Percentiles rank a stretch among this genome's conserved stretches.
Conservation (phyloP, 2,329 filamentous ascomycete genomes). For the Hortaea sp. region DNA sequence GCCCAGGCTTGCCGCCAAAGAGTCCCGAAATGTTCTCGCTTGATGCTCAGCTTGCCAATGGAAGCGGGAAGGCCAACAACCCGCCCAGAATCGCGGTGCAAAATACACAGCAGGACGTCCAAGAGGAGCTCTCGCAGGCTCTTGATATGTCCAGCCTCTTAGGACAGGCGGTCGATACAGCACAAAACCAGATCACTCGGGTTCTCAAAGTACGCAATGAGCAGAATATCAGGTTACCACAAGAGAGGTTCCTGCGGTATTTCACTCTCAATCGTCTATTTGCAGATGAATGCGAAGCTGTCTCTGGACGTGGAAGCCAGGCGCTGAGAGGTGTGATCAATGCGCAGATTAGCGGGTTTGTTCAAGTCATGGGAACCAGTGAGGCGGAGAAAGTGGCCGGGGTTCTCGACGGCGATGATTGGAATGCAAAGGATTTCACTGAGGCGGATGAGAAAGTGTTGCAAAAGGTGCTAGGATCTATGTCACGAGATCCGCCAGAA, state of each 20-base stretch:
- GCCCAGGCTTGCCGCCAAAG: constrained; percentile 8
- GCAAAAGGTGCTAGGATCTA: constrained; percentile 56
- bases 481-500: constrained; percentile 56
- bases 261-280: constrained; percentile 75
- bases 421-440: constrained; percentile 67
- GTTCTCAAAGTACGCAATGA: constrained; percentile 68
- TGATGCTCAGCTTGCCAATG: constrained; percentile 29
- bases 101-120: constrained; percentile 24
- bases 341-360: constrained; percentile 70
- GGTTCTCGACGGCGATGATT: constrained; percentile 70
- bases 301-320: constrained; percentile 68
- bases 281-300: constrained; percentile 75
- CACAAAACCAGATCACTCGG: constrained; percentile 63
- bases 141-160: constrained; percentile 69
- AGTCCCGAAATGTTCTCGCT: constrained; percentile 33
- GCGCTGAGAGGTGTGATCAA: constrained; percentile 71
- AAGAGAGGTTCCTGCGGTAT: constrained; percentile 66
- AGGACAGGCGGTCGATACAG: constrained; percentile 69
- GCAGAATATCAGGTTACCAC: constrained; percentile 57
- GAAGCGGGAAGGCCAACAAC: constrained; percentile 1
- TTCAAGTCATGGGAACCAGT: constrained; percentile 57
- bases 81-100: constrained; percentile 7
- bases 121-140: constrained; percentile 67
- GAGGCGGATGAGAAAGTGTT: constrained; percentile 52
- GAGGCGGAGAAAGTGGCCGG: constrained; percentile 67